Conservation (phyloP, 2,329 filamentous ascomycete species). For the Pestalotiopsis sp. region DNA sequence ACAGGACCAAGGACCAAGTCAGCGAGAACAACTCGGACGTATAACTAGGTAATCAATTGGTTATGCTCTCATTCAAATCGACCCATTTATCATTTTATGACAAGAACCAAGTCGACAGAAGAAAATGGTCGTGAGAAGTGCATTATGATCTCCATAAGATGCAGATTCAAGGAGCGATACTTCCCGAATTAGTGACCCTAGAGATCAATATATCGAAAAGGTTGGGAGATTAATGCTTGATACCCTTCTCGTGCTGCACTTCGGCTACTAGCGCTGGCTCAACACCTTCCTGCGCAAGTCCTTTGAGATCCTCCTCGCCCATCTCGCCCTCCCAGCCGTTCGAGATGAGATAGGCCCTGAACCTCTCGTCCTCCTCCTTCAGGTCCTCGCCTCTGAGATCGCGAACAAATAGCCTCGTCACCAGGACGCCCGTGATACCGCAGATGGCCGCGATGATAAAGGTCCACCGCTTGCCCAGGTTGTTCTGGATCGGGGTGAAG, state of each 20-base stretch:
- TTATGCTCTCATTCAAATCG: not conserved
- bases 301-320: slow-evolving; percentile 25
- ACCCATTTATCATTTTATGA: too few species aligned
- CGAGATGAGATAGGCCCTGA: slow-evolving; percentile 42
- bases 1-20: not conserved
- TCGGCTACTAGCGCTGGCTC: slow-evolving; percentile 8
- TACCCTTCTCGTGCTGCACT: slow-evolving; percentile 1
- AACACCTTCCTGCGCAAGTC: slow-evolving; percentile 7
- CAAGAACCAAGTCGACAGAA: too few species aligned
- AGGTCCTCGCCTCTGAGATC: slow-evolving; percentile 47
- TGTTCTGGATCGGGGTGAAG: slow-evolving; percentile 46
- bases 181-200: too few species aligned
- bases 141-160: too few species aligned
- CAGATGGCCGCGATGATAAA: slow-evolving; percentile 55
- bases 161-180: too few species aligned
- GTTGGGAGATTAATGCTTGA: not conserved
- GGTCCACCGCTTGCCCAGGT: slow-evolving; percentile 50
- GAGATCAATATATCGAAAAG: too few species aligned
- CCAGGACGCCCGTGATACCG: slow-evolving; percentile 46
- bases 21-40: not conserved
- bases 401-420: slow-evolving; percentile 50
- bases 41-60: not conserved
- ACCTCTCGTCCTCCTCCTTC: slow-evolving; percentile 41
- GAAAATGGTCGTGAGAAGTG: too few species aligned
- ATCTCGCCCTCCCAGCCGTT: slow-evolving; percentile 50